Evolutionary conservation across 169 alveolate genomes (phyloP), one percentile per base, ranked within the genome.

Genomic region (Cryptosporidium xiaoi): DNA sequence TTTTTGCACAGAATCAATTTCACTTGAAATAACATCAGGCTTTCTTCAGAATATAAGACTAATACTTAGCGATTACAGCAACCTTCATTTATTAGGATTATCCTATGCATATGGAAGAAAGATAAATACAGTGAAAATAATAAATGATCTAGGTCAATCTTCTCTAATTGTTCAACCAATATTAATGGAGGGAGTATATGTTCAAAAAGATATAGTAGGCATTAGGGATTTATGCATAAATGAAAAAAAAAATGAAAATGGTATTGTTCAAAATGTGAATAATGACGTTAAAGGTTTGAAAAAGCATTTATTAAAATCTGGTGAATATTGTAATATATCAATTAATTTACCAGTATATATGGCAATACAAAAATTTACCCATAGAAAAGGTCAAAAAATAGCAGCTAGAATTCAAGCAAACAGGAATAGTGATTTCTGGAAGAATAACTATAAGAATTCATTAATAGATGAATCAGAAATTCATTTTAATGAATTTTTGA

Each of bases 281-380:
- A 51, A 29, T n/a, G 20, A 10, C 3, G 31, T 40, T n/a, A 51
- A 64, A 31, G 87, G 87, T 10, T 36, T 77, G 0, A 56, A 64
- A 33, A 77, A 36, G 12, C 20, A 56, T 5, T n/a, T 77, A 46
- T 31, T 77, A 24, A 29, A 29, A 6, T 60, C 77, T 2, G 71
- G 71, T 13, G 87, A 77, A n/a, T 77, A 60, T n/a, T 77, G 87
- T 33, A 56, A 31, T 31, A 71, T 62, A 31, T 36, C 71, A 16
- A 62, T 77, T 24, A 60, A 77, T 20, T 66, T 77, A 12, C 87
- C 87, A 20, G 65, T 77, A 34, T 77, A 77, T 53, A 44, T 77
- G 87, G 87, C 87, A 46, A 56, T 77, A n/a, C 66, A 77, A 50
- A 77, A 77, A 44, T 77, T 77, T 29, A 77, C 71, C 36, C 87